phyloP scores from a whole-genome alignment of 306 rosid species.

The Cicer pinnatifidum region DNA sequence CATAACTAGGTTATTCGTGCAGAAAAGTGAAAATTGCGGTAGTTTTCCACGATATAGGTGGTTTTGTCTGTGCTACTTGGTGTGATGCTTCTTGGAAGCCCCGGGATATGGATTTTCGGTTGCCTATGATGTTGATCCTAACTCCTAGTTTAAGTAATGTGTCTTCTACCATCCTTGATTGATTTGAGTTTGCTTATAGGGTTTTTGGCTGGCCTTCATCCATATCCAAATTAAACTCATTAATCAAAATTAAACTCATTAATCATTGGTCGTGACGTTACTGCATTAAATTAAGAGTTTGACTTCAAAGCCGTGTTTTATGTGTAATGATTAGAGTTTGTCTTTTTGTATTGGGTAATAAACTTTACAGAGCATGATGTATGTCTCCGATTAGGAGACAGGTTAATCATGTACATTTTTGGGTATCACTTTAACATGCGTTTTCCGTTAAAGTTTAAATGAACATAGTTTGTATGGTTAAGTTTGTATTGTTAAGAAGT shows the following conservation, averaged over 20 bases:
- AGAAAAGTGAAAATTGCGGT: conserved; percentile 1
- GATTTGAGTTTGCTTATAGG: conserved; percentile 38
- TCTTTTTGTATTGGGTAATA: conserved; percentile 29
- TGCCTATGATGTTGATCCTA: conserved; percentile 38
- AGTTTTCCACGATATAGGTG: conserved; percentile 26
- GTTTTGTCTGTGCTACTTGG: conserved; percentile 24
- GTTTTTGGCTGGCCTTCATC: neutral
- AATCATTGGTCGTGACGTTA: conserved; percentile 17
- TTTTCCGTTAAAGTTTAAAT: conserved; percentile 32
- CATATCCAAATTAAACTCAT: conserved; percentile 31
- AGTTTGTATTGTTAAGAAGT: conserved; percentile 22
- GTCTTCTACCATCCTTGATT: conserved; percentile 34
- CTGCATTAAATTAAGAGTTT: conserved; percentile 15
- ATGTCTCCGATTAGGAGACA: conserved; percentile 45
- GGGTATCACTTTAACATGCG: conserved; percentile 31
- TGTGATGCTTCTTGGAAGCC: conserved; percentile 36
- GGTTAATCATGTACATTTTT: conserved; percentile 35
- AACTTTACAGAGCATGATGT: conserved; percentile 35
- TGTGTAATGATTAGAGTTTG: conserved; percentile 5
- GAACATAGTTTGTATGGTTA: conserved; percentile 19
- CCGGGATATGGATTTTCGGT: conserved; percentile 25
- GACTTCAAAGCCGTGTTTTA: conserved; percentile 23
- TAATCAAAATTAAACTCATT: conserved; percentile 31
- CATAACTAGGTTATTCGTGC: neutral
- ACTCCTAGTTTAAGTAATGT: conserved; percentile 36